These are phyloP conservation scores for Pseudonitzschia delicatissima DNA, from an alignment of 108 stramenopile species.

Conservation along the genomic window DNA sequence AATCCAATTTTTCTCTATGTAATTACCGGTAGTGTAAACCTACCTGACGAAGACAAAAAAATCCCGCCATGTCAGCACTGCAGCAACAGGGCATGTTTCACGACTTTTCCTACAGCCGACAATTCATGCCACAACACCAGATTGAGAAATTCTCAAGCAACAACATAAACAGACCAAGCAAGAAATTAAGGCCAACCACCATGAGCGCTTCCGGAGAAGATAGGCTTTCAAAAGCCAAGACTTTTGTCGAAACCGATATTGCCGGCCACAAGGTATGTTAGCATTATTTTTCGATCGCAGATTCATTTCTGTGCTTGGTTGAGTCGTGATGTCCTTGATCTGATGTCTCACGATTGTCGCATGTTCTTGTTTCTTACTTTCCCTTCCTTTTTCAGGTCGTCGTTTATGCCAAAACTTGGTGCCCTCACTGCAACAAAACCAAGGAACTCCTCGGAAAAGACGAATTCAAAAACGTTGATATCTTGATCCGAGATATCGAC, in stretches of 20 bases:
- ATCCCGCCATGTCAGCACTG: conserved; percentile 3
- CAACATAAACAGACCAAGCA: not conserved
- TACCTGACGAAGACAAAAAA: no score
- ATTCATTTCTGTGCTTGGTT: no score
- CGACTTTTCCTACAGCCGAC: no score
- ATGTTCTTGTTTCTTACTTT: not conserved
- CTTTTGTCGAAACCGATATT: not conserved
- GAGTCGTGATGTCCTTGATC: no score
- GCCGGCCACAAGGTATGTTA: conserved; percentile 2
- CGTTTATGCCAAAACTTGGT: conserved; percentile 12
- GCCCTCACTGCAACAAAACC: not conserved
- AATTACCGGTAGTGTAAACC: no score
- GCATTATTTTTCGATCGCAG: not conserved
- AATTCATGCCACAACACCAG: no score
- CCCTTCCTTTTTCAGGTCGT: not conserved
- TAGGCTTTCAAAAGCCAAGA: not conserved
- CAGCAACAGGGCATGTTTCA: no score
- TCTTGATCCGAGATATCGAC: conserved; percentile 6
- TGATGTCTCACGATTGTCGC: no score
- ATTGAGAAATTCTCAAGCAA: no score
- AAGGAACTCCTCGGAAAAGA: not conserved
- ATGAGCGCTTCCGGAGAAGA: conserved; percentile 5
- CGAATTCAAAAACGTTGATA: not conserved
- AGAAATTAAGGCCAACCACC: not conserved
- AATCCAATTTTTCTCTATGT: no score